Evolutionary conservation across 805 yeast species (phyloP), one percentile per base, ranked within the genome.

Genomic region (Ogataea pignaliae): DNA sequence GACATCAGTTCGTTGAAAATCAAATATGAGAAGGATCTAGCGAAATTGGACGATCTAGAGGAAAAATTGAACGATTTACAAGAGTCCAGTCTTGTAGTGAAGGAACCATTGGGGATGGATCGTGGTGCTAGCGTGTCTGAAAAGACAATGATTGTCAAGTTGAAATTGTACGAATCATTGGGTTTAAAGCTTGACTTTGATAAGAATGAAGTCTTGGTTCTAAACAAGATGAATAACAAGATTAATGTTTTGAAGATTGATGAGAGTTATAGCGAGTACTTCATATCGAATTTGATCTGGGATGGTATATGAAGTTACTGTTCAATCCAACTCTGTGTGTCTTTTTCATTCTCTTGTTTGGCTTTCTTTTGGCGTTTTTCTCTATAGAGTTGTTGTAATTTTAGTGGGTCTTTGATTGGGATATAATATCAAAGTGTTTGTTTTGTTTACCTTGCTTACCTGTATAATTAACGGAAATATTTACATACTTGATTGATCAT

Each of bases 221-320:
- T 73, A 46, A 78, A 77, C 55, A 72, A 71, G 43, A 60, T 61
- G n/a, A 63, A 63, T 26, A 75, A 75, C 39, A 59, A 68, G 26
- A 64, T 79, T 1, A 76, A 75, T 52, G 66, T 76, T 9, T 61
- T 84, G 41, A 73, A 77, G 26, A 72, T 80, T 29, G 74, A 71
- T 21, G 62, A 57, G 37, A 74, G 78, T 46, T 78, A 81, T 48
- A 78, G 85, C 54, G 82, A 81, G 46, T 83, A 73, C 55, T 86
- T 85, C 60, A 75, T 85, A 29, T 75, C 88, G 12, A 86, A 87
- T 56, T 83, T 78, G 57, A 76, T 87, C 29, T 87, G 96, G 96
- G 93, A 85, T 48, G 73, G 76, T 42, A 52, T 78, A 50, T 72
- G 46, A 52, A 10, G 15, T 28, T 21, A 7, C 26, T 21, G 7